Base-by-base conservation (phyloP, 1,139 yeast genomes). In the Lodderomyces metapsilosis region DNA sequence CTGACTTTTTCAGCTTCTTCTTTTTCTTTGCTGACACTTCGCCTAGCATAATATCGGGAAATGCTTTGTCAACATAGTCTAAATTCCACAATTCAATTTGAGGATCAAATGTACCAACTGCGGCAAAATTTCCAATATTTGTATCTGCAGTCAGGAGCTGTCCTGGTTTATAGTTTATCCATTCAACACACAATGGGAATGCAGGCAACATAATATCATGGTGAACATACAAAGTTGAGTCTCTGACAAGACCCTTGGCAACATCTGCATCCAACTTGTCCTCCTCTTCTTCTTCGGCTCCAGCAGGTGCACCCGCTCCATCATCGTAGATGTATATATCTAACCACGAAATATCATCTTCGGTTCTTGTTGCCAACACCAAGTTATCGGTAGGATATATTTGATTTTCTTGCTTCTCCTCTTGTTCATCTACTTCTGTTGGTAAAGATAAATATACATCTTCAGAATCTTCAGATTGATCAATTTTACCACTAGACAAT, bases 131-230 rank as follows among this genome's bases (percentile, higher is more conserved):
- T 8, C 95, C 97, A 32, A 82, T 68, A 47, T 78, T 75, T 27
- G 59, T 61, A 12, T 40, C 41, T 8, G 37, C n/a, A 2, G 49
- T 58, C n/a, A 57, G 67, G 25, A 60, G 66, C 39, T 52, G 53
- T 8, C 73, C 75, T 24, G 91, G 88, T 51, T 74, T 76, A 61
- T 77, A 86, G 62, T 88, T 86, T 48, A 92, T 65, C 97, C 98
- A 91, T 64, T 94, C 98, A 27, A 92, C 92, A 61, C 97, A 88
- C 46, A 92, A 74, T 34, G 99, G 99, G 74, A 92, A 92, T 2
- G 97, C 87, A 2, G 99, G 98, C 46, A 92, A 76, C 96, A 92
- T 88, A 51, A 92, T 70, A 62, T 94, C 98, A 66, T 92, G 99
- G 59, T 92, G 99, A 40, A 92, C 95, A 56, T 92, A 92, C 51